These are phyloP conservation scores for Clonostachys rhizophaga DNA, from an alignment of 2,329 filamentous ascomycete genomes.

Conservation along the genomic window DNA sequence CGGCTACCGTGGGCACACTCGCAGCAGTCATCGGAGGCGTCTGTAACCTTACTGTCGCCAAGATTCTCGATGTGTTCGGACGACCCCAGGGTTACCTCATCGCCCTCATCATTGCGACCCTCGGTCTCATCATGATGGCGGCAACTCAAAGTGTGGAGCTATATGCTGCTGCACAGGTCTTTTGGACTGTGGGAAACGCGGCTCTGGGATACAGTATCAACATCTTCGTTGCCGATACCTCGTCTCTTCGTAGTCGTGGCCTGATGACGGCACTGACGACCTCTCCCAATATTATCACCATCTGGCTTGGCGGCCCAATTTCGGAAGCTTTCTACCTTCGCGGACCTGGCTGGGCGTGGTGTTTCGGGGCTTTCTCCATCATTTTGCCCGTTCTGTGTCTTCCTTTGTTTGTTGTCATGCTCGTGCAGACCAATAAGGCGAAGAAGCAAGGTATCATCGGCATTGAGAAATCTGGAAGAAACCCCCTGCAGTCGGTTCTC, in stretches of 20 bases:
- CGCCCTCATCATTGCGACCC: conserved; percentile 41
- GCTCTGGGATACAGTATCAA: conserved; percentile 46
- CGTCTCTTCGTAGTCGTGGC: conserved; percentile 54
- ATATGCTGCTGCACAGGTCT: conserved; percentile 61
- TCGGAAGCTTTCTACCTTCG: conserved; percentile 40
- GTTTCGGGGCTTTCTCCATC: conserved; percentile 44
- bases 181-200: conserved; percentile 54
- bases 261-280: conserved; percentile 31
- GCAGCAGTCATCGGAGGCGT: conserved; percentile 49
- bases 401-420: conserved; percentile 49
- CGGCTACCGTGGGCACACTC: conserved; percentile 46
- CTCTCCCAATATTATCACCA: conserved; percentile 59
- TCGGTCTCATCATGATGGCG: conserved; percentile 62
- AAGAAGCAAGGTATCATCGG: conserved; percentile 34
- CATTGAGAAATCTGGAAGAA: neutral
- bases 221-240: conserved; percentile 65
- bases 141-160: conserved; percentile 53
- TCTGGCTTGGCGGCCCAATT: conserved; percentile 54
- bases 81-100: conserved; percentile 55
- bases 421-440: conserved; percentile 48
- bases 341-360: conserved; percentile 43
- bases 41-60: conserved; percentile 59
- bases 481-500: conserved; percentile 27
- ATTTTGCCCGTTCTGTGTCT: conserved; percentile 52
- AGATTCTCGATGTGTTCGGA: conserved; percentile 62